Base-by-base conservation (phyloP, 2,329 filamentous ascomycete genomes). In the Exophiala mesophila region DNA sequence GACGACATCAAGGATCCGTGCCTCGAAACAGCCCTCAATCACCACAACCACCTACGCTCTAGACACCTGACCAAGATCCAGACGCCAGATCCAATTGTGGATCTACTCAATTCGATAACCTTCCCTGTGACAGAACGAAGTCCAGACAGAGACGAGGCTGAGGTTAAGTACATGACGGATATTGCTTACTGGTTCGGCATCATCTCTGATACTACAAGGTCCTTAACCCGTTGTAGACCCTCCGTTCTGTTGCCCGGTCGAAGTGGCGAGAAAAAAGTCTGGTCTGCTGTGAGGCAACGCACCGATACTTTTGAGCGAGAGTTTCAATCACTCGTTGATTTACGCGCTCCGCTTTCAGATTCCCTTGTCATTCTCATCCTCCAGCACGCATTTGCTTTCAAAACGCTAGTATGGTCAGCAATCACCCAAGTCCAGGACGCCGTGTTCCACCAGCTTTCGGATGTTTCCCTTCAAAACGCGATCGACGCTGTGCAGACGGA, bases 111-210 rank as follows among this genome's bases (percentile, higher is more conserved):
- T 8, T 33, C 30, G 7, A 9, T 15, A 33, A 7, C 30, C 9
- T 7, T n/a, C 13, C 8, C 18, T n/a, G 33, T n/a, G 10, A n/a
- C 9, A 21, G 18, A n/a, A n/a, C n/a, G n/a, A n/a, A n/a, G n/a
- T n/a, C n/a, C 23, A 39, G n/a, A 5, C 16, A 21, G 18, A 38
- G 13, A 36, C 26, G 13, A 9, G 12, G 30, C 17, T 10, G 39
- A 42, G 26, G 20, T n/a, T 16, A n/a, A 28, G 4, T 36, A 44
- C 18, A 19, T 44, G n/a, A 9, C 24, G 15, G 41, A 44, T 23
- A 44, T 26, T 16, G 41, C 41, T 6, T 44, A 44, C 18, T 44
- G 41, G 41, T 44, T 44, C 32, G 41, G 41, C 13, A 23, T 44
- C 15, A 36, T 44, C 12, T 32, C 31, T 20, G 41, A 44, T 19